A percentile compares a stretch with the other conserved stretches of the same genome.
Evolutionary conservation across 176 grass and related monocot species (phyloP).

Genomic region (Raddia guianensis): DNA sequence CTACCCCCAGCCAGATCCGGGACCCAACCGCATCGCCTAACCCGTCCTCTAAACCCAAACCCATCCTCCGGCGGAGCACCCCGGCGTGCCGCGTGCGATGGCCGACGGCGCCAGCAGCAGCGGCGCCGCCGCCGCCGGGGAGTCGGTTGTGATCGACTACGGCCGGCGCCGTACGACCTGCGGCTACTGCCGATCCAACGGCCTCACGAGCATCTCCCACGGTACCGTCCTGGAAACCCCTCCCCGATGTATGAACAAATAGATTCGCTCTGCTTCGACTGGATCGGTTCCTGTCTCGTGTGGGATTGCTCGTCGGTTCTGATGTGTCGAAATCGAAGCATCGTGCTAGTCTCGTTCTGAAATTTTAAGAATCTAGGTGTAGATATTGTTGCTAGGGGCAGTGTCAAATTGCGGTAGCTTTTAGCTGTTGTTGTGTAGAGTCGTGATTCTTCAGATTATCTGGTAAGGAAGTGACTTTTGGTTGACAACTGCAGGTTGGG

Average conservation of each 20-base stretch:
- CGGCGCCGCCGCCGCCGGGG: constrained; percentile 10
- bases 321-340: neutral
- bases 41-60: neutral
- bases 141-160: constrained; percentile 72
- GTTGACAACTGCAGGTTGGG: neutral
- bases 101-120: constrained; percentile 74
- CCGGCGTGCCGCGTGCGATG: constrained; percentile 42
- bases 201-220: constrained; percentile 67
- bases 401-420: neutral
- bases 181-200: constrained; percentile 75
- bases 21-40: constrained; percentile 26
- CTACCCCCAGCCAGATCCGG: constrained; percentile 44
- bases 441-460: neutral
- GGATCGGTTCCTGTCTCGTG: constrained; percentile 11
- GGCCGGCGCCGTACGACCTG: constrained; percentile 58
- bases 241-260: neutral
- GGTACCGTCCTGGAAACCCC: constrained; percentile 42
- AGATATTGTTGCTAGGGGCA: neutral
- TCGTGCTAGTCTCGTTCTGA: constrained; percentile 8
- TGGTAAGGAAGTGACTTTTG: neutral
- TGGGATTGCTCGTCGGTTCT: constrained; percentile 9
- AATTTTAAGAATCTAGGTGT: neutral
- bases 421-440: neutral
- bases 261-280: neutral
- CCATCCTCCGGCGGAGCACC: constrained; percentile 27